These are phyloP conservation scores for Phaseolus lunatus DNA, from an alignment of 306 rosid genomes.

Conservation along the genomic window DNA sequence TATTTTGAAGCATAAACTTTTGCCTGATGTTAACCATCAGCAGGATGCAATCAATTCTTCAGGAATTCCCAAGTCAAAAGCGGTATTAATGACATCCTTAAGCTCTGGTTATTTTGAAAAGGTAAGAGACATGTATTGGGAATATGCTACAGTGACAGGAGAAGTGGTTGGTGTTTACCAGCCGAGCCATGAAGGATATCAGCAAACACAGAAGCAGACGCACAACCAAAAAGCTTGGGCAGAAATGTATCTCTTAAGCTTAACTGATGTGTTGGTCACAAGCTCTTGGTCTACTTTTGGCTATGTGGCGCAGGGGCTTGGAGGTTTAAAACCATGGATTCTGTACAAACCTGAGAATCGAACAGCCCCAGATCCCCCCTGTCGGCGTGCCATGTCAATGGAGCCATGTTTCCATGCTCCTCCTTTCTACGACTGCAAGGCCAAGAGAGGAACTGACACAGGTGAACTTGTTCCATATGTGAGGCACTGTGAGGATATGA, in stretches of 20 bases:
- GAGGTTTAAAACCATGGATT: constrained; percentile 80
- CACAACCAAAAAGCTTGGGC: constrained; percentile 79
- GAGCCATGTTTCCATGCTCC: constrained; percentile 89
- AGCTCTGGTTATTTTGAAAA: constrained; percentile 68
- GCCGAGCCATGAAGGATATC: constrained; percentile 81
- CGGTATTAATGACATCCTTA: constrained; percentile 70
- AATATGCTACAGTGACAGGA: constrained; percentile 66
- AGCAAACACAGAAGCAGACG: constrained; percentile 68
- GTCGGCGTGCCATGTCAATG: constrained; percentile 74
- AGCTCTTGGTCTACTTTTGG: constrained; percentile 91
- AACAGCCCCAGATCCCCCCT: constrained; percentile 67
- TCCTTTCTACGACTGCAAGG: constrained; percentile 81
- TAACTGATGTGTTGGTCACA: constrained; percentile 67
- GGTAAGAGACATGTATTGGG: constrained; percentile 75
- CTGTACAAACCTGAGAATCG: constrained; percentile 71
- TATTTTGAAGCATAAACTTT: constrained; percentile 56
- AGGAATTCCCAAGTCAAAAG: constrained; percentile 54
- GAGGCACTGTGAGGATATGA: constrained; percentile 84
- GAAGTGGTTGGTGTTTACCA: constrained; percentile 67
- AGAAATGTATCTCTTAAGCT: constrained; percentile 73
- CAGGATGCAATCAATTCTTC: constrained; percentile 42
- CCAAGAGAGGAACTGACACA: constrained; percentile 69
- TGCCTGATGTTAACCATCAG: constrained; percentile 59
- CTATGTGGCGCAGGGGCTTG: constrained; percentile 79
- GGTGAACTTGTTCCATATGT: constrained; percentile 72